Conservation (phyloP, 768 basidiomycete species). For the Hemileccinum impolitum region DNA sequence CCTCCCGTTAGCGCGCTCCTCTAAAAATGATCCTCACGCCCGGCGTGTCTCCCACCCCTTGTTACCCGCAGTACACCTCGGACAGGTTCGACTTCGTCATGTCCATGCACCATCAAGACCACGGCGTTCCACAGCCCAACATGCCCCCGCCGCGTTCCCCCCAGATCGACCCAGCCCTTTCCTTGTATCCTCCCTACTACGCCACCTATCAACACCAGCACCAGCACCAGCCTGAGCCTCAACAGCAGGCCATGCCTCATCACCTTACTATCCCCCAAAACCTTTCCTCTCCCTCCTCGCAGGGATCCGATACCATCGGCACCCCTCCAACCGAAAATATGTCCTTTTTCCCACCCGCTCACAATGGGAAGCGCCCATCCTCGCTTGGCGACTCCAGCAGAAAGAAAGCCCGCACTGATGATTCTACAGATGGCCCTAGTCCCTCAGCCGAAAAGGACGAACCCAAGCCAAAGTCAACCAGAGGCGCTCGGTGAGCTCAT, state of each 20-base stretch:
- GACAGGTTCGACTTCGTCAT: slow-evolving; percentile 41
- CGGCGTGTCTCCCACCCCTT: slow-evolving; percentile 1
- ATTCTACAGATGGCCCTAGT: slow-evolving; percentile 45
- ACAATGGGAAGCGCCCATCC: slow-evolving; percentile 66
- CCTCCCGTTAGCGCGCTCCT: neutral
- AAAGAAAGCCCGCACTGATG: slow-evolving; percentile 64
- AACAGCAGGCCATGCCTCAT: slow-evolving; percentile 47
- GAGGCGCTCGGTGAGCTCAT: slow-evolving; percentile 70
- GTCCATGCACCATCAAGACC: slow-evolving; percentile 44
- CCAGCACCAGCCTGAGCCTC: slow-evolving; percentile 44
- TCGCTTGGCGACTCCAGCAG: slow-evolving; percentile 42
- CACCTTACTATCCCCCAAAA: slow-evolving; percentile 55
- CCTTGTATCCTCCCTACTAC: slow-evolving; percentile 67
- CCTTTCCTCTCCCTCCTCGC: slow-evolving; percentile 77
- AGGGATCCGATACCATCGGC: slow-evolving; percentile 72
- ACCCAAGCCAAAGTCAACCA: slow-evolving; percentile 75
- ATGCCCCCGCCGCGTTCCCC: slow-evolving; percentile 53
- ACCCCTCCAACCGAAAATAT: slow-evolving; percentile 67
- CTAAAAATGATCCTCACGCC: slow-evolving; percentile 17
- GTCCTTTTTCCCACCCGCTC: slow-evolving; percentile 47
- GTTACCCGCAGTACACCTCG: slow-evolving; percentile 26
- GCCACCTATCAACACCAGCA: slow-evolving; percentile 44
- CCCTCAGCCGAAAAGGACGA: slow-evolving; percentile 60
- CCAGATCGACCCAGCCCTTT: slow-evolving; percentile 67
- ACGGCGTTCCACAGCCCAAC: slow-evolving; percentile 35